These are phyloP conservation scores for Adansonia gregorii DNA, from an alignment of 441 rosid genomes.

Conservation along the genomic window DNA sequence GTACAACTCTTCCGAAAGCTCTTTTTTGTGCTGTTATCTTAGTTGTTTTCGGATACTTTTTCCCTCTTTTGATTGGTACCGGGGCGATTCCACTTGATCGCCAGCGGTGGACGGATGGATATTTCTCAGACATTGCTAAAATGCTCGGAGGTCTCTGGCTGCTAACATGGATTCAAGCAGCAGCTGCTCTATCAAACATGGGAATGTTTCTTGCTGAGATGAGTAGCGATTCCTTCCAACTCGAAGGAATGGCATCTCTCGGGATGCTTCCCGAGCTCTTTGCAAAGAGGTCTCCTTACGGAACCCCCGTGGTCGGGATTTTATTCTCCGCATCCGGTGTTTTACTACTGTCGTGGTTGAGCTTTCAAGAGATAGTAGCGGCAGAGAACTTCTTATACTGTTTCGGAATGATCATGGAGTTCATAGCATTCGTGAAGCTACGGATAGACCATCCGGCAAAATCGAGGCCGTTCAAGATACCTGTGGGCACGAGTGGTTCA, in stretches of 20 bases:
- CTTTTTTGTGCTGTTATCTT: conserved; percentile 43
- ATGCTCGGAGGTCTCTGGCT: conserved; percentile 49
- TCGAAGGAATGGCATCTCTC: conserved; percentile 49
- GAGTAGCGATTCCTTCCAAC: conserved; percentile 57
- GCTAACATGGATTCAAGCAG: conserved; percentile 48
- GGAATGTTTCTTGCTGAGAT: conserved; percentile 58
- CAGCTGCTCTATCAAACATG: conserved; percentile 49
- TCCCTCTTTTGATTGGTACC: conserved; percentile 48
- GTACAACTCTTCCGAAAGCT: conserved; percentile 46
- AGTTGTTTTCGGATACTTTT: conserved; percentile 43
- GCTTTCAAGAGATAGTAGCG: conserved; percentile 57
- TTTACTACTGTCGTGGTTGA: conserved; percentile 49
- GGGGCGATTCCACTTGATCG: conserved; percentile 49
- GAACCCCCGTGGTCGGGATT: conserved; percentile 48
- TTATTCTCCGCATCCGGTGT: conserved; percentile 54
- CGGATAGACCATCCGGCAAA: conserved; percentile 38
- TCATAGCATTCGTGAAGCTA: conserved; percentile 45
- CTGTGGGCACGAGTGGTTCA: conserved; percentile 40
- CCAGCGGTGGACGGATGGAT: conserved; percentile 46
- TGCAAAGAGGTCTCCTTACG: conserved; percentile 44
- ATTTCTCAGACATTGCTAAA: conserved; percentile 48
- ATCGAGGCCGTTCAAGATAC: conserved; percentile 45
- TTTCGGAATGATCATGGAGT: conserved; percentile 55
- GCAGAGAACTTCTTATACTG: conserved; percentile 55
- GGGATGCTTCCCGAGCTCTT: conserved; percentile 53